Evolutionary conservation across 176 grass and related monocot genomes (phyloP), one percentile per base, ranked within the genome.

Genomic region (Microstegium vimineum): DNA sequence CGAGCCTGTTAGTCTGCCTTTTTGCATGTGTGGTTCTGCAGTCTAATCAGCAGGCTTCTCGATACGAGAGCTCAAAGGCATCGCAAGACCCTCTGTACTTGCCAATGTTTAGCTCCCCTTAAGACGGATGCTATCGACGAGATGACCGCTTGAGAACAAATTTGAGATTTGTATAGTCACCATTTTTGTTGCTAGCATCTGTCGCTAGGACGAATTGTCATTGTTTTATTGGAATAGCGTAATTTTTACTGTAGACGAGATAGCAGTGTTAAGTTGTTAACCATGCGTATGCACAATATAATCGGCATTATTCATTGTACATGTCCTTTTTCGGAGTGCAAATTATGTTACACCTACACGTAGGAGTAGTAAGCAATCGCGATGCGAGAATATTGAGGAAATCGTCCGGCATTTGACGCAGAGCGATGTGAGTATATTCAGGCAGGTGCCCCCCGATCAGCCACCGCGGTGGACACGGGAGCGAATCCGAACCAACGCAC

Each of bases 101-200:
- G 33, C 45, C 32, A 33, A 34, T 57, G 22, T 69, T 81, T 43
- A 66, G 13, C 18, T 42, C 0, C 2, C 8, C 11, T 35, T 64
- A 73, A 54, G 65, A 27, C 18, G 4, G 69, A 42, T 74, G 20
- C 60, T 56, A 66, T 41, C 41, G 20, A 74, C 18, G 22, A 27
- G 28, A 47, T 35, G 69, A 17, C 15, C 61, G 3, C 45, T 8
- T 20, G 27, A 52, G 42, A 23, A 26, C 10, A 17, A 69, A 40
- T 69, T 5, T 28, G 43, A 76, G 82, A 67, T 66, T 76, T 76
- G 72, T 84, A 76, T 67, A 76, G 71, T 20, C 65, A 11, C 49
- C 12, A 76, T 17, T 41, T 84, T 40, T 66, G 17, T 56, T 17
- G n/a, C 6, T 66, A 30, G 62, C 32, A 64, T 36, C 27, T 64